Evolutionary conservation across 2,329 filamentous ascomycete species (phyloP).

Genomic region (Ophiostoma sp.): DNA sequence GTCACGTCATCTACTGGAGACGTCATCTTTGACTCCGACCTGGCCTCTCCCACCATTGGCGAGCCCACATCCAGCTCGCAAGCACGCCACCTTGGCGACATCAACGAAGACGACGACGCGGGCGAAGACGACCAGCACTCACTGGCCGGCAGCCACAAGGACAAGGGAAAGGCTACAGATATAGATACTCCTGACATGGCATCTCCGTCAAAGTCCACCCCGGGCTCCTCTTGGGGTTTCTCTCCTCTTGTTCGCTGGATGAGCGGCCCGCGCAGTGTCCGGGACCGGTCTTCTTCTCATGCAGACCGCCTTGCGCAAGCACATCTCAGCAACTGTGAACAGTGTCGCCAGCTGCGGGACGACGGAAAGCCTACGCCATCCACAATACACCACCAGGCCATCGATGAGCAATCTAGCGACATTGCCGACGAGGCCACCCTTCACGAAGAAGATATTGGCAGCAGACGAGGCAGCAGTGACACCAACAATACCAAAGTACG

Average conservation of each 20-base stretch:
- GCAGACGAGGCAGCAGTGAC: not conserved
- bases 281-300: not conserved
- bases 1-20: constrained; percentile 38
- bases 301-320: constrained; percentile 28
- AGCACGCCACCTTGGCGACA: constrained; percentile 5
- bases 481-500: not conserved
- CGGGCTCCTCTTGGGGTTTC: constrained; percentile 20
- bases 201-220: not conserved
- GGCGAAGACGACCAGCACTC: constrained; percentile 13
- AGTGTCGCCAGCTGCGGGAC: constrained; percentile 36
- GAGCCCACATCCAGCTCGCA: not conserved
- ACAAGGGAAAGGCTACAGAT: constrained; percentile 16
- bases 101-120: constrained; percentile 2
- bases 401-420: not conserved
- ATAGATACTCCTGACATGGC: not conserved
- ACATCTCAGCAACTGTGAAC: constrained; percentile 43
- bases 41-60: not conserved
- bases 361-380: constrained; percentile 7
- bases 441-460: not conserved
- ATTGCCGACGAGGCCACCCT: constrained; percentile 4
- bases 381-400: constrained; percentile 16
- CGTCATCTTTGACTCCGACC: constrained; percentile 20
- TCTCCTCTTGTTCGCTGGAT: constrained; percentile 27
- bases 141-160: constrained; percentile 5
- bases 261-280: constrained; percentile 16